Percentiles rank a stretch among this genome's conserved stretches.
Conservation (phyloP, 495 filamentous ascomycete species). For the Talaromyces wortmannii region DNA sequence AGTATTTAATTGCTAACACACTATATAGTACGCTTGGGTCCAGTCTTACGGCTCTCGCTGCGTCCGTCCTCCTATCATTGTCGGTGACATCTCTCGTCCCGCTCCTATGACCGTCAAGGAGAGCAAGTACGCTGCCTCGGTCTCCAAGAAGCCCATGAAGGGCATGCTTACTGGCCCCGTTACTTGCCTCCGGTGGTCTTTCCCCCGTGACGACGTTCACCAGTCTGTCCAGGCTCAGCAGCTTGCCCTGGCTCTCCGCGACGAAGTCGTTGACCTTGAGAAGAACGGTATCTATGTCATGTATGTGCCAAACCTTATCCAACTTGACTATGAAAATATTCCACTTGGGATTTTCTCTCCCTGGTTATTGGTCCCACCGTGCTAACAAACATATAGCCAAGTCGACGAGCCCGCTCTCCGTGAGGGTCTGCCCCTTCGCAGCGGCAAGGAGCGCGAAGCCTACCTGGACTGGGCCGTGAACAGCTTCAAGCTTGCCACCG, state of each 20-base stretch:
- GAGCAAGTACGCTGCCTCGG: conserved; percentile 93
- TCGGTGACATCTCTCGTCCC: conserved; percentile 95
- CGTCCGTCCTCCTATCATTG: conserved; percentile 95
- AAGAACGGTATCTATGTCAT: conserved; percentile 93
- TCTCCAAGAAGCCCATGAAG: conserved; percentile 99
- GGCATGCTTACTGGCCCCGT: conserved; percentile 99
- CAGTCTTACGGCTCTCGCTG: conserved; percentile 97
- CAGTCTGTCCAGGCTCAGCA: conserved; percentile 98
- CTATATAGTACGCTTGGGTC: conserved; percentile 73
- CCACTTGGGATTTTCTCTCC: no score
- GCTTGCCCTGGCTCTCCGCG: conserved; percentile 93
- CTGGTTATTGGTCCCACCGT: no score
- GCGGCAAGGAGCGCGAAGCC: conserved; percentile 84
- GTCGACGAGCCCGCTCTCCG: conserved; percentile 98
- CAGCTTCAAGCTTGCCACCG: conserved; percentile 89
- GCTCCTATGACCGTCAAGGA: conserved; percentile 99
- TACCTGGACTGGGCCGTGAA: conserved; percentile 96
- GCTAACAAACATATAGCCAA: conserved; percentile 37
- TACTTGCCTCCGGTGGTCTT: conserved; percentile 98
- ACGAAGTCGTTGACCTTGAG: conserved; percentile 97
- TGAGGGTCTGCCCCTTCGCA: conserved; percentile 94
- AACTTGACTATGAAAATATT: no score
- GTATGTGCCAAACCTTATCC: conserved; percentile 1
- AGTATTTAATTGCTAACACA: not conserved
- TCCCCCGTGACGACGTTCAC: conserved; percentile 98